Evolutionary conservation across 1,284 basidiomycete species (phyloP), one percentile per base, ranked within the genome.

Genomic region (Entoloma clypeatum): DNA sequence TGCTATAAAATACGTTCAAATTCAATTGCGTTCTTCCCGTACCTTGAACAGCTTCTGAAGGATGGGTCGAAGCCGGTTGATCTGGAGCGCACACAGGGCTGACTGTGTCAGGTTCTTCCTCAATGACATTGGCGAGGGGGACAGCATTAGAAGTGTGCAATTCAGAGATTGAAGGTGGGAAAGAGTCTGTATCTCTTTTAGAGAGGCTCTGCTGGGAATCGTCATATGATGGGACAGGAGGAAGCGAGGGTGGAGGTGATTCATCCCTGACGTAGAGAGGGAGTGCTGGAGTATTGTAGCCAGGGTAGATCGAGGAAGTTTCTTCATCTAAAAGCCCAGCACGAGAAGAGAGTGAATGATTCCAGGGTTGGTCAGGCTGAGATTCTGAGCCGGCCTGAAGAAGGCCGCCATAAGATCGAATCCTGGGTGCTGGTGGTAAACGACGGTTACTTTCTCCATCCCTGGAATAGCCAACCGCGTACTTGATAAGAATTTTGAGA

Each of bases 261-360:
- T 38, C 37, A 19, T 13, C 33, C 29, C 17, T 46, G 19, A 43
- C 41, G 19, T 52, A 52, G 19, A 11, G 10, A 13, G 50, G 50
- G 16, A 46, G 35, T 10, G 38, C 33, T 10, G 39, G 41, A 6
- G 38, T 32, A 30, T 39, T 25, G 14, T 47, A 35, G 17, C 36
- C 32, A n/a, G 50, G 50, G 33, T 52, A 52, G 13, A 52, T 23
- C 27, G 50, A 52, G 11, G 50, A 52, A n/a, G 45, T 36, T 27
- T 52, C 50, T 7, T 49, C 45, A 16, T 31, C 25, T 26, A 19
- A 10, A 16, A 30, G 39, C 2, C 18, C 7, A 18, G 14, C 19
- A 27, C 9, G 34, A 7, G 35, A 24, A 14, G 25, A 22, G n/a
- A 29, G 6, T 18, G 29, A 19, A n/a, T 42, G 44, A 39, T 28